Conservation (phyloP, 1,284 basidiomycete species). For the Ceratorhiza oryzae-sativae region DNA sequence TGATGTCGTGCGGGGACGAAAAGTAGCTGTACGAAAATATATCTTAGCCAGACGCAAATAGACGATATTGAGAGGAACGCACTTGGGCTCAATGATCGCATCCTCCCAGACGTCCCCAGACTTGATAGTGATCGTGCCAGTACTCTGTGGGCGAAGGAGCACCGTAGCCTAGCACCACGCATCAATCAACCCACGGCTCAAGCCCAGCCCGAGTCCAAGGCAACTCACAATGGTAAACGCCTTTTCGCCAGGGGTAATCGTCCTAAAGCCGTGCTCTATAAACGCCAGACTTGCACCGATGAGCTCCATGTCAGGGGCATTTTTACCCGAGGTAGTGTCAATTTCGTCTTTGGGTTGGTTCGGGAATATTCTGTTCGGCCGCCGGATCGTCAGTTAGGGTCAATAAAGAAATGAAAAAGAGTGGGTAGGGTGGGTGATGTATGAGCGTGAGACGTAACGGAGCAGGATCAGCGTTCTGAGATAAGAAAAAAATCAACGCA, state of each 20-base stretch:
- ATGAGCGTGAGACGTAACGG: slow-evolving; percentile 19
- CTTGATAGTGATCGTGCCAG: slow-evolving; percentile 52
- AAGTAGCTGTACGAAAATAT: slow-evolving; percentile 44
- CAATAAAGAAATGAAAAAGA: not conserved
- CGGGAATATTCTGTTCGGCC: not conserved
- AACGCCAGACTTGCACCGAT: slow-evolving; percentile 49
- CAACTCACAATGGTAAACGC: slow-evolving; percentile 29
- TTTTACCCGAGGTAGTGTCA: slow-evolving; percentile 46
- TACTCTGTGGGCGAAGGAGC: slow-evolving; percentile 46
- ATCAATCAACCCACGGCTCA: slow-evolving; percentile 6
- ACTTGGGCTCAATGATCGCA: slow-evolving; percentile 56
- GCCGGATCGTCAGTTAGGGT: not conserved
- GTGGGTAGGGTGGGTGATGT: slow-evolving; percentile 14
- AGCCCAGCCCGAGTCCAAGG: not conserved
- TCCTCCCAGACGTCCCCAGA: slow-evolving; percentile 51
- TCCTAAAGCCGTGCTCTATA: slow-evolving; percentile 45
- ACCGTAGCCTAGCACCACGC: slow-evolving; percentile 32
- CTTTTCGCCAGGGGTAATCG: slow-evolving; percentile 43
- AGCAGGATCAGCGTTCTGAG: no score
- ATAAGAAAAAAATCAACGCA: slow-evolving; percentile 41
- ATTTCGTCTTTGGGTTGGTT: not conserved
- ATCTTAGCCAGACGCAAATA: not conserved
- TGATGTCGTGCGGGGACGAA: slow-evolving; percentile 44
- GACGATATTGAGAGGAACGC: slow-evolving; percentile 43
- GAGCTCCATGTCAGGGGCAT: slow-evolving; percentile 54